These are phyloP conservation scores for Solanum ossicruentum DNA, from an alignment of 257 asterid species.

Conservation along the genomic window DNA sequence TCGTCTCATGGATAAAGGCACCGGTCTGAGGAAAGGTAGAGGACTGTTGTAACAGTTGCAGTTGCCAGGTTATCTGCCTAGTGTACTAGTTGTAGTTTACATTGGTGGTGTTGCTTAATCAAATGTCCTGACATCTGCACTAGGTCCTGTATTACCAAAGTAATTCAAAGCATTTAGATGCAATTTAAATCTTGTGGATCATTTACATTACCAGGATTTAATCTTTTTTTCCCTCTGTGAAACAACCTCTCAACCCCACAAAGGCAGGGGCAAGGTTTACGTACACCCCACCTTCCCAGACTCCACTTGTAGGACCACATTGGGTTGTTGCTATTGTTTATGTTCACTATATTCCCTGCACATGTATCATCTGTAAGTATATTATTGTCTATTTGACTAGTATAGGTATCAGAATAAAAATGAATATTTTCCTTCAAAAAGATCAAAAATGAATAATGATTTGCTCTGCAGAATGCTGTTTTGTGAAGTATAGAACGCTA, in stretches of 20 bases:
- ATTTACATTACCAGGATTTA: neutral
- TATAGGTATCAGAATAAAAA: neutral
- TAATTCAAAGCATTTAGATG: neutral
- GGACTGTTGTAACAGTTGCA: neutral
- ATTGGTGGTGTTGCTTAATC: neutral
- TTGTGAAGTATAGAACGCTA: constrained; percentile 63
- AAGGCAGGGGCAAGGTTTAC: neutral
- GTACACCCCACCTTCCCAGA: neutral
- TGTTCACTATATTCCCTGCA: neutral
- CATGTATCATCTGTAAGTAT: neutral
- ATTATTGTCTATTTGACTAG: neutral
- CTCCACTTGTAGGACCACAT: neutral
- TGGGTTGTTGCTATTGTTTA: neutral
- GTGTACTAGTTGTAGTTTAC: neutral
- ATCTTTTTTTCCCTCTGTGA: neutral
- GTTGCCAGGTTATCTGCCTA: neutral
- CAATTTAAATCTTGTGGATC: neutral
- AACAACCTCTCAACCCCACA: neutral
- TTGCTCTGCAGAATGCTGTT: constrained; percentile 51
- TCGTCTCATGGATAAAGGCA: constrained; percentile 63
- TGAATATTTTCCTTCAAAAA: neutral
- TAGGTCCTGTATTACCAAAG: neutral
- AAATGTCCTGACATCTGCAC: neutral
- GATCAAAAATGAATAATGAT: neutral
- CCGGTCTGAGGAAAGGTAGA: constrained; percentile 69